Percentiles rank a stretch among this genome's conserved stretches.
Evolutionary conservation across 1,284 basidiomycete species (phyloP).

Genomic region (Kwoniella shivajii): DNA sequence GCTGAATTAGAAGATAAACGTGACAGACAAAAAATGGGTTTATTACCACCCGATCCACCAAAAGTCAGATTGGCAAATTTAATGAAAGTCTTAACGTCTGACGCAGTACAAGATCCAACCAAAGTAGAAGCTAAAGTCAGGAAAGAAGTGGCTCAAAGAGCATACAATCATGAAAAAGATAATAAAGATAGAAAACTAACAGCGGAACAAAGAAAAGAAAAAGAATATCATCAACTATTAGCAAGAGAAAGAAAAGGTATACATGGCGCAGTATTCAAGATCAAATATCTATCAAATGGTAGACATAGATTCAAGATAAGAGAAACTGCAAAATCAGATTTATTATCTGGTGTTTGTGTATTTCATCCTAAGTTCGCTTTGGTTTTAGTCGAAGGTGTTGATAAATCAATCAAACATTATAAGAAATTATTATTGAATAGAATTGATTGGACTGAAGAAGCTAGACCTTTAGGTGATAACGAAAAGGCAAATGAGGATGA

Average conservation of each 20-base stretch:
- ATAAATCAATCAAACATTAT: conserved; percentile 84
- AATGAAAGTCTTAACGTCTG: conserved; percentile 96
- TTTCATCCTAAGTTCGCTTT: conserved; percentile 86
- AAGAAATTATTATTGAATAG: conserved; percentile 83
- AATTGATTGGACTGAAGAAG: conserved; percentile 92
- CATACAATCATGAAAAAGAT: conserved; percentile 84
- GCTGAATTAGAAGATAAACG: conserved; percentile 92
- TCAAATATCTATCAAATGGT: conserved; percentile 86
- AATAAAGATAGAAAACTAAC: conserved; percentile 90
- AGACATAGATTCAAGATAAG: conserved; percentile 95
- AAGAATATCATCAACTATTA: conserved; percentile 76
- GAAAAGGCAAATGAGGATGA: conserved; percentile 65
- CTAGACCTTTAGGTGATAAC: conserved; percentile 67
- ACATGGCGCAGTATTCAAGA: conserved; percentile 85
- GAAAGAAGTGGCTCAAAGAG: conserved; percentile 86
- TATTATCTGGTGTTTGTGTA: conserved; percentile 83
- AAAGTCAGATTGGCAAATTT: conserved; percentile 96
- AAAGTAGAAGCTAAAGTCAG: conserved; percentile 94
- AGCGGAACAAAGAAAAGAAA: conserved; percentile 83
- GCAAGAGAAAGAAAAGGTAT: conserved; percentile 89
- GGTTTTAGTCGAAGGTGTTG: conserved; percentile 90
- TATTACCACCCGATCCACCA: conserved; percentile 90
- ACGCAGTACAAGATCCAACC: conserved; percentile 93
- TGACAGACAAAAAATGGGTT: conserved; percentile 93
- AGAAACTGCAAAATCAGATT: conserved; percentile 90